A percentile compares a stretch with the other conserved stretches of the same genome.
Conservation (phyloP, 2,329 filamentous ascomycete genomes). For the Scopulariopsis brevicaulis region DNA sequence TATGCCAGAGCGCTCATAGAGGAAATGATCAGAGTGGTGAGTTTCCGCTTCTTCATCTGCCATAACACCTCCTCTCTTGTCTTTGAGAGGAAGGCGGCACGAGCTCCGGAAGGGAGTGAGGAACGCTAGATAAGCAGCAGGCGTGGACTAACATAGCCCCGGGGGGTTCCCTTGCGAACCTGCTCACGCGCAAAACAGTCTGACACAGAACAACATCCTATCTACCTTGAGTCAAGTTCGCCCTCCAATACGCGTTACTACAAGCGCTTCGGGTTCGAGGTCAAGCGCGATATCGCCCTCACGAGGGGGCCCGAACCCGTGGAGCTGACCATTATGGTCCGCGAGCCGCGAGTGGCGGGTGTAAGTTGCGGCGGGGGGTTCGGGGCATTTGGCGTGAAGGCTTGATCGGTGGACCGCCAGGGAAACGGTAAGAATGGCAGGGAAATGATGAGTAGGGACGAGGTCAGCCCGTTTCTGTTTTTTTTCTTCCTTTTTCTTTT, state of each 20-base stretch:
- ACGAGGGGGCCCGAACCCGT: constrained; percentile 46
- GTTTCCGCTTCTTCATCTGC: constrained; percentile 10
- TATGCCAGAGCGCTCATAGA: too few species aligned
- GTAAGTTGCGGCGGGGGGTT: neutral
- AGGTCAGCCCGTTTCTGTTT: neutral
- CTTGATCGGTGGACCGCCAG: neutral
- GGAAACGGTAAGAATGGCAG: neutral
- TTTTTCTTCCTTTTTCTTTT: neutral
- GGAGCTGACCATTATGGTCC: constrained; percentile 69
- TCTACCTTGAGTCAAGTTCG: constrained; percentile 73
- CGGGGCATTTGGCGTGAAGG: neutral
- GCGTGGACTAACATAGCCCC: neutral
- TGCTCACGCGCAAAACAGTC: constrained; percentile 30
- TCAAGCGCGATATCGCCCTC: constrained; percentile 51
- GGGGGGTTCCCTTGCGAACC: neutral
- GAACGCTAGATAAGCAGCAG: neutral
- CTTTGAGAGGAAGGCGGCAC: neutral
- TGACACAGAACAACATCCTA: constrained; percentile 53
- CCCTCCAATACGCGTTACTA: constrained; percentile 60
- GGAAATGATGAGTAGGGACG: too few species aligned
- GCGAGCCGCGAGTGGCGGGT: constrained; percentile 43
- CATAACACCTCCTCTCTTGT: neutral
- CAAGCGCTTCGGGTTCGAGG: constrained; percentile 61
- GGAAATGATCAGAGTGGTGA: constrained; percentile 54
- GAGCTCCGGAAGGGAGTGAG: neutral